phyloP scores from a whole-genome alignment of 768 basidiomycete genomes.

The Termitomyces sp. region DNA sequence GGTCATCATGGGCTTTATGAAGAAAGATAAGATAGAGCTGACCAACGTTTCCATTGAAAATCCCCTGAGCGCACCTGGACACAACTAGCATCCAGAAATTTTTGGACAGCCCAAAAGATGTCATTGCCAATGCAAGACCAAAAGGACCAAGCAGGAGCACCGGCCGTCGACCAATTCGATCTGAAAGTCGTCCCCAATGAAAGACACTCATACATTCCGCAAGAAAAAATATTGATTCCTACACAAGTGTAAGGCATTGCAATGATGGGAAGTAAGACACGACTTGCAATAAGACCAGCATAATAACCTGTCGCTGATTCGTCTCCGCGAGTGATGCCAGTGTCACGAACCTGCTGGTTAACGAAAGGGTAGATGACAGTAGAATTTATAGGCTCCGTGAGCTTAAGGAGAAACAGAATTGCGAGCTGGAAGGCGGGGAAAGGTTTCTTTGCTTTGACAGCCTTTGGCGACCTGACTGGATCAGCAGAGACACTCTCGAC shows the following conservation, averaged over 20 bases:
- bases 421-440: conserved; percentile 22
- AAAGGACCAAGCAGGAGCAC: conserved; percentile 27
- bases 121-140: conserved; percentile 25
- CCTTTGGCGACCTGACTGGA: background rate
- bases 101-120: conserved; percentile 26
- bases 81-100: conserved; percentile 24
- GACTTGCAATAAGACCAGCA: conserved; percentile 37
- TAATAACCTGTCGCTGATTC: conserved; percentile 38
- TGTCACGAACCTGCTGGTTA: conserved; percentile 34
- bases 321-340: conserved; percentile 35
- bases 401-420: conserved; percentile 26
- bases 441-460: conserved; percentile 3
- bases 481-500: background rate
- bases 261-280: background rate
- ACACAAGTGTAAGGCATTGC: background rate
- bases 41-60: conserved; percentile 22
- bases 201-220: conserved; percentile 28
- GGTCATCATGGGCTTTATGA: background rate
- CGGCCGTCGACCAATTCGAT: conserved; percentile 28
- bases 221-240: conserved; percentile 35
- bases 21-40: background rate
- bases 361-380: conserved; percentile 41
- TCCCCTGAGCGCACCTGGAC: conserved; percentile 24
- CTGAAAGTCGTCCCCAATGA: conserved; percentile 31
- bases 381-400: conserved; percentile 23